Evolutionary conservation across 106 monocot genomes (phyloP).

Genomic region (Triglochin maritima): DNA sequence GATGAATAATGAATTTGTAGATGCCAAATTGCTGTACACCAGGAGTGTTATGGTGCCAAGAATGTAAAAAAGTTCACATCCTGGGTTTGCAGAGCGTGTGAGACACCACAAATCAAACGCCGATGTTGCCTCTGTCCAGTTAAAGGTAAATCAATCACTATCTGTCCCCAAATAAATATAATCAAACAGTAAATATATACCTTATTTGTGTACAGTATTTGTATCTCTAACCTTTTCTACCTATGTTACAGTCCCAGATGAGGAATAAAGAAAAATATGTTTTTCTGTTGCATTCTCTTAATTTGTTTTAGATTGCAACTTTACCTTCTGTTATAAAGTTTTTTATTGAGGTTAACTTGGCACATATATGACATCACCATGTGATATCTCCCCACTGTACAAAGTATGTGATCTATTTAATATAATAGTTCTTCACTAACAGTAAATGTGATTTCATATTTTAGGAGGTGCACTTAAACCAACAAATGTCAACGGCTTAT

Average conservation of each 20-base stretch:
- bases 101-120: constrained; percentile 44
- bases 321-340: too few species aligned
- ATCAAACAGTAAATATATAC: too few species aligned
- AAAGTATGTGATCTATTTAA: background rate
- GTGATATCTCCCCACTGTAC: background rate
- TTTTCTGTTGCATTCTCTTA: too few species aligned
- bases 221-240: too few species aligned
- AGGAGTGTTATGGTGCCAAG: constrained; percentile 93
- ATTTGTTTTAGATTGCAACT: too few species aligned
- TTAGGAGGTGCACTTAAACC: constrained; percentile 93
- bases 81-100: constrained; percentile 98
- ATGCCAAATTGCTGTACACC: constrained; percentile 99
- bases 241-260: too few species aligned
- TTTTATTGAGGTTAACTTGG: too few species aligned
- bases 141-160: constrained; percentile 46
- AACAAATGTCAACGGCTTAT: constrained; percentile 54
- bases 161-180: background rate
- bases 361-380: background rate
- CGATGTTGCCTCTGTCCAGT: constrained; percentile 95
- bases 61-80: constrained; percentile 59
- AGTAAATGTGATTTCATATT: background rate
- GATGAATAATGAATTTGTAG: constrained; percentile 15
- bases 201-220: too few species aligned
- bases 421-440: background rate
- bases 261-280: too few species aligned